Evolutionary conservation across 164 flowering plant species (phyloP).

Genomic region (Buxus sempervirens): DNA sequence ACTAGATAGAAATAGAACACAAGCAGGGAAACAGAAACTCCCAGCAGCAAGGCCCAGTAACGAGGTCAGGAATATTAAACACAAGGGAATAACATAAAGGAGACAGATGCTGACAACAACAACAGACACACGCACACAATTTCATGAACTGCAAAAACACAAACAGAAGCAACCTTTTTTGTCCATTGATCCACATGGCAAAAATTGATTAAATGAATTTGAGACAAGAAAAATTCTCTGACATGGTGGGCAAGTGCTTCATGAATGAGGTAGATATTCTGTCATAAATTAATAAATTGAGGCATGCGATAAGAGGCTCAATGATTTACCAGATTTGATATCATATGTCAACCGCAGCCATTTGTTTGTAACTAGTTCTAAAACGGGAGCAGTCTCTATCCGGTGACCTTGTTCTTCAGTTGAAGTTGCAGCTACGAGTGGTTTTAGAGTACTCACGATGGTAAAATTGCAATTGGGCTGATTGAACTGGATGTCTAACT

Average conservation of each 20-base stretch:
- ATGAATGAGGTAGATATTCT: not conserved
- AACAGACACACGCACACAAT: not conserved
- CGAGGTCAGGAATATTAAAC: not conserved
- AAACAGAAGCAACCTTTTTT: too few relatives aligned
- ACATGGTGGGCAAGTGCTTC: not conserved
- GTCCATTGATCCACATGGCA: not conserved
- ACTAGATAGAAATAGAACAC: not conserved
- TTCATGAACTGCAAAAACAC: too few relatives aligned
- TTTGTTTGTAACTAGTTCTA: constrained; percentile 55
- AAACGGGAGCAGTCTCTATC: constrained; percentile 49
- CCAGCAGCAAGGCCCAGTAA: constrained; percentile 1
- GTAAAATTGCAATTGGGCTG: constrained; percentile 77
- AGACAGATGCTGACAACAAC: not conserved
- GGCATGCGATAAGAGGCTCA: constrained; percentile 7
- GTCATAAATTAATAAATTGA: not conserved
- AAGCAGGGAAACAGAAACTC: not conserved
- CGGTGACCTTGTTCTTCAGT: constrained; percentile 32
- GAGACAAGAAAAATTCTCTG: not conserved
- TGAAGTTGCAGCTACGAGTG: constrained; percentile 20
- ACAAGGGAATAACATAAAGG: too few relatives aligned
- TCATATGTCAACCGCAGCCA: constrained; percentile 87
- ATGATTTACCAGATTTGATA: constrained; percentile 61
- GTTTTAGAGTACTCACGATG: constrained; percentile 45
- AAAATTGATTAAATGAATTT: not conserved
- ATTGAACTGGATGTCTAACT: constrained; percentile 87